Evolutionary conservation across 164 flowering plant species (phyloP).

Genomic region (Vitis labrusca): DNA sequence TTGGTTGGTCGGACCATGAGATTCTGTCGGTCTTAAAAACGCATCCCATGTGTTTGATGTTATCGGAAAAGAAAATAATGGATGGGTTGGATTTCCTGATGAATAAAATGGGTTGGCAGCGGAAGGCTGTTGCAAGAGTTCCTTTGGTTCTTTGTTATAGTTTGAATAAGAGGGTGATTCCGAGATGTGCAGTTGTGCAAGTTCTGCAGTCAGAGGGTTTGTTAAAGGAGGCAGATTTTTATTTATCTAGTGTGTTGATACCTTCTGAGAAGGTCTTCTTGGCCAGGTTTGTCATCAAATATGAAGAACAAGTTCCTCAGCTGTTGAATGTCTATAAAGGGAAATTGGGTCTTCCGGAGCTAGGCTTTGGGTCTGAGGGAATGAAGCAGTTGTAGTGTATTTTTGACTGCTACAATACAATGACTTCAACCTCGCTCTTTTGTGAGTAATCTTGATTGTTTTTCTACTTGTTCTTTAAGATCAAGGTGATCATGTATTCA

Average conservation of each 20-base stretch:
- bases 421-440: no score
- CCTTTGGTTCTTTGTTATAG: slow-evolving; percentile 14
- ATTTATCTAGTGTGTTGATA: no score
- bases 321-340: slow-evolving; percentile 11
- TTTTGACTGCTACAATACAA: no score
- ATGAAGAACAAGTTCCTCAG: slow-evolving; percentile 14
- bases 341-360: neutral
- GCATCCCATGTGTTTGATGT: neutral
- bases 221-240: neutral
- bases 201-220: slow-evolving; percentile 14
- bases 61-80: neutral
- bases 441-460: no score
- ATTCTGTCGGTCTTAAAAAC: neutral
- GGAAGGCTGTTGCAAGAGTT: neutral
- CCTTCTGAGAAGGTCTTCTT: slow-evolving; percentile 7
- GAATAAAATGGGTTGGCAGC: no score
- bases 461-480: no score
- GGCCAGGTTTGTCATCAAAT: slow-evolving; percentile 15
- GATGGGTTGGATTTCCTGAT: slow-evolving; percentile 10
- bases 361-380: neutral
- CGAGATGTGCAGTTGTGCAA: slow-evolving; percentile 18
- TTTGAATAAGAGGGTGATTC: slow-evolving; percentile 27
- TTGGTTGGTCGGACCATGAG: slow-evolving; percentile 3
- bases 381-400: no score
- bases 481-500: no score